These are phyloP conservation scores for Vaccinium darrowii DNA, from an alignment of 148 eudicot species.

Conservation along the genomic window DNA sequence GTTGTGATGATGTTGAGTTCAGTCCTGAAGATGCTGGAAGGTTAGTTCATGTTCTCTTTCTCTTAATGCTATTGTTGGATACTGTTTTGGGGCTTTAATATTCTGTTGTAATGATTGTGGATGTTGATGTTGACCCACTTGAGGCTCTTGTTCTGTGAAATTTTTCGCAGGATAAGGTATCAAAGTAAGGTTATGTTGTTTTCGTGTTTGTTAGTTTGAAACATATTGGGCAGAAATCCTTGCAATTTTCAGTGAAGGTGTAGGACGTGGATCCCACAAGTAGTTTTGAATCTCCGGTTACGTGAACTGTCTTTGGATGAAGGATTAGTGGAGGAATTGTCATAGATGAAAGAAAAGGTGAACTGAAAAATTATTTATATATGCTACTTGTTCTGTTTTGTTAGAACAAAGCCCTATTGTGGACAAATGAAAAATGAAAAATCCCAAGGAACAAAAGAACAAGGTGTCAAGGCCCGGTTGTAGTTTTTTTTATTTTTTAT, in stretches of 20 bases:
- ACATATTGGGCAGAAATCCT: too few relatives aligned
- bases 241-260: too few relatives aligned
- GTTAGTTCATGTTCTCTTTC: conserved; percentile 23
- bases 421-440: too few relatives aligned
- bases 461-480: too few relatives aligned
- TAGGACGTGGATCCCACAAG: too few relatives aligned
- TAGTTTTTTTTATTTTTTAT: background rate
- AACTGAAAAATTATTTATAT: too few relatives aligned
- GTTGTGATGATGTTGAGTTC: conserved; percentile 87
- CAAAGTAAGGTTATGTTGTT: background rate
- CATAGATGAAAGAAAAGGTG: too few relatives aligned
- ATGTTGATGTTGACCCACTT: background rate
- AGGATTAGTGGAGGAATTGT: too few relatives aligned
- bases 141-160: background rate
- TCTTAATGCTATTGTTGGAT: background rate
- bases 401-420: background rate
- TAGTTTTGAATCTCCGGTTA: too few relatives aligned
- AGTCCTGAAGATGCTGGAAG: conserved; percentile 99
- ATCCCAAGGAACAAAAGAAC: too few relatives aligned
- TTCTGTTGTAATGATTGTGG: background rate
- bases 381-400: background rate
- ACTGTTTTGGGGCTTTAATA: background rate
- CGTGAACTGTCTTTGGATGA: too few relatives aligned
- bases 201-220: too few relatives aligned
- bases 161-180: background rate